Base-by-base conservation (phyloP, 768 basidiomycete genomes). In the Auriscalpium vulgare region DNA sequence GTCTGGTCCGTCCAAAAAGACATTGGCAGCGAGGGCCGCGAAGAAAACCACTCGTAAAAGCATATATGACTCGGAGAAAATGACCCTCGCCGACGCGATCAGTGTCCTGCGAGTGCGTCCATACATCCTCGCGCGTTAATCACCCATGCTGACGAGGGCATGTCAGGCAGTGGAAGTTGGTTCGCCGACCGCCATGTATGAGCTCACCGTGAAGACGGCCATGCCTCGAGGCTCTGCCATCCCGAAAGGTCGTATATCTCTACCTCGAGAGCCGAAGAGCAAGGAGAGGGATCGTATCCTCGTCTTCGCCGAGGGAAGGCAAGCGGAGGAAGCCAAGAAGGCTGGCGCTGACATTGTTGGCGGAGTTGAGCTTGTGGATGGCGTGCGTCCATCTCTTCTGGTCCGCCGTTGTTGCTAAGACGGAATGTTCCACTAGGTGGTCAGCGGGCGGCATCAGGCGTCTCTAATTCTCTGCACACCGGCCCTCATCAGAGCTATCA, bases 311-410 rank as follows among this genome's bases (percentile, higher is more conserved):
- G 90, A 93, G 62, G 91, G 91, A 6, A 76, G 83, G 55, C 77
- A 80, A 51, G 91, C 87, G 16, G 88, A 91, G 17, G 84, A 88
- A 29, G 97, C 97, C 0, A 85, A 79, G 69, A 81, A 77, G 45
- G 91, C 91, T 4, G 97, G 97, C 7, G 97, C 95, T 1, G 83
- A 92, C 57, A 81, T 88, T 58, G 91, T 97, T 14, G 97, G 97
- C 47, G 95, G 94, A 34, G 76, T 80, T 46, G 97, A 98, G 64
- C 75, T 99, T 6, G 82, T 92, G 54, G 87, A 91, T n/a, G 84
- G 83, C 55, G 92, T 93, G 64, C 21, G 87, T 78, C n/a, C 10
- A 29, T 44, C 61, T 54, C 40, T 47, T 54, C 56, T 47, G 53
- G 43, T 51, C 47, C 17, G 59, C 49, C 53, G 21, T 48, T 46